Conservation (phyloP, 306 rosid genomes). For the Luffa aegyptiaca region DNA sequence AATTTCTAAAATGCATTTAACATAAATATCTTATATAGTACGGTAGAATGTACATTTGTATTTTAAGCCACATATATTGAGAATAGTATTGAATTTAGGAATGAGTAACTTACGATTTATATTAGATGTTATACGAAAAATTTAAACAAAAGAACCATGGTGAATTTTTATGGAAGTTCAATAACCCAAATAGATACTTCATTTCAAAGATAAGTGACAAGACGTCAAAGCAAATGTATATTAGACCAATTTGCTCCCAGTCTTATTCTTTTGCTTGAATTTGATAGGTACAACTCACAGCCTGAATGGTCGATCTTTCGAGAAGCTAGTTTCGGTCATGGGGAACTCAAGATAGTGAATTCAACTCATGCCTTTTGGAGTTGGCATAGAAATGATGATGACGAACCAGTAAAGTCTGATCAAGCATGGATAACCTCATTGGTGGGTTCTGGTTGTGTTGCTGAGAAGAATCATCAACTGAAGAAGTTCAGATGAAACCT, state of each 20-base stretch:
- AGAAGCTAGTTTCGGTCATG: conserved; percentile 91
- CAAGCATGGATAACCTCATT: conserved; percentile 75
- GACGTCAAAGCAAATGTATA: not conserved
- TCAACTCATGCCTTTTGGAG: conserved; percentile 81
- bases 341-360: conserved; percentile 66
- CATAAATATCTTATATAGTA: no score
- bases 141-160: not conserved
- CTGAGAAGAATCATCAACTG: conserved; percentile 34
- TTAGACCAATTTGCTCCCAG: not conserved
- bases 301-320: conserved; percentile 88
- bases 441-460: conserved; percentile 47
- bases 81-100: no score
- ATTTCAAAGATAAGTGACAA: not conserved
- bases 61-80: not conserved
- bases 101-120: not conserved
- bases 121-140: not conserved
- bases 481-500: conserved; percentile 36
- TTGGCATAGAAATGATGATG: conserved; percentile 94
- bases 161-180: not conserved
- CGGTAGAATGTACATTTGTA: no score
- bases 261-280: conserved; percentile 1
- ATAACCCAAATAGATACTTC: not conserved
- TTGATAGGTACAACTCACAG: conserved; percentile 57
- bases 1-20: no score
- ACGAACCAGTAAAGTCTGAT: conserved; percentile 79